These are phyloP conservation scores for Debaryomyces subglobosus DNA, from an alignment of 1,139 yeast species.

Conservation along the genomic window DNA sequence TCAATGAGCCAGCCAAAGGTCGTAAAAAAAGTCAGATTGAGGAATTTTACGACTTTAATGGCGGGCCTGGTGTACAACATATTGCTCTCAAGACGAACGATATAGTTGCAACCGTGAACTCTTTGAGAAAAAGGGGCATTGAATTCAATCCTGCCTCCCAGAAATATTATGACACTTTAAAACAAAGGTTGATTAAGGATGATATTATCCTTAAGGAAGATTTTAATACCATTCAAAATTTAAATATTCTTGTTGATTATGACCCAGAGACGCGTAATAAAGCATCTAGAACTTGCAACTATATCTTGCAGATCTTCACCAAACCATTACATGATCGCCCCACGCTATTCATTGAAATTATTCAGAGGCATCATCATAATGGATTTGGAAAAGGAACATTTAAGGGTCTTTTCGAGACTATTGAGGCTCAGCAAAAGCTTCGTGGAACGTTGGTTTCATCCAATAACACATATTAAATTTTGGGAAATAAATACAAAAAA, in stretches of 20 bases:
- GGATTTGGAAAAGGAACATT: constrained; percentile 92
- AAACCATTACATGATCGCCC: constrained; percentile 79
- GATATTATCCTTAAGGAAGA: constrained; percentile 51
- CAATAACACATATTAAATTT: constrained; percentile 1
- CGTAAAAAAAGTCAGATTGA: constrained; percentile 73
- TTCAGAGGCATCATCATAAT: constrained; percentile 75
- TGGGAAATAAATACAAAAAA: background rate
- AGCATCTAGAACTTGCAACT: constrained; percentile 48
- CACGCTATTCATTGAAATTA: constrained; percentile 76
- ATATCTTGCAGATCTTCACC: constrained; percentile 76
- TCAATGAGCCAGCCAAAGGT: constrained; percentile 80
- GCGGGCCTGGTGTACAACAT: constrained; percentile 86
- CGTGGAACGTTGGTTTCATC: constrained; percentile 48
- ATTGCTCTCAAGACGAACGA: constrained; percentile 67
- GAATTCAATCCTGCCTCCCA: constrained; percentile 65
- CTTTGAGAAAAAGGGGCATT: constrained; percentile 62
- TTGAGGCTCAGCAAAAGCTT: constrained; percentile 62
- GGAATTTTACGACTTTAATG: constrained; percentile 73
- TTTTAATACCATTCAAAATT: constrained; percentile 36
- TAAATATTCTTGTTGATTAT: constrained; percentile 71
- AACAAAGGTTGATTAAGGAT: constrained; percentile 40
- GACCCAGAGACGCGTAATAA: constrained; percentile 50
- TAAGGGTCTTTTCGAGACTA: constrained; percentile 75
- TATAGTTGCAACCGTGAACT: constrained; percentile 59
- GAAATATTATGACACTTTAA: constrained; percentile 56